Base-by-base conservation (phyloP, 805 yeast species). In the Vanderwaltozyma polyspora region DNA sequence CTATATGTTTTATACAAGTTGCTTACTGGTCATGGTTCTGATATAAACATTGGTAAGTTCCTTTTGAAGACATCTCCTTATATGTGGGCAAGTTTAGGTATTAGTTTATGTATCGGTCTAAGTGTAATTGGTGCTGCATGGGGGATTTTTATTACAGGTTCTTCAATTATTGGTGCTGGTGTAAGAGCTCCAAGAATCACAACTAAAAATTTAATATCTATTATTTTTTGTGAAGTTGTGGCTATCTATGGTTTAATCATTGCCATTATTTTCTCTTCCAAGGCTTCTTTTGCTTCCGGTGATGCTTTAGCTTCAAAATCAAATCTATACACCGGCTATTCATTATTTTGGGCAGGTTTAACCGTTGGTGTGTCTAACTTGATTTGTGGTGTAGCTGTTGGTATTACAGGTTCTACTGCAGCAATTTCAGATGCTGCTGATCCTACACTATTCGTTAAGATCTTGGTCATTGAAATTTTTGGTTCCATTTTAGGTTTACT, bases 371-470 rank as follows among this genome's bases (percentile, higher is more conserved):
- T 83, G 22, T 77, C 93, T 51, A 91, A 91, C 62, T 72, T 91
- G 58, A 79, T 91, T 39, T 91, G 98, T 70, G 98, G 98, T 66
- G 68, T 91, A 36, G 89, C 95, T 3, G 98, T 91, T 32, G 98
- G 98, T 43, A 71, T 91, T 41, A 91, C 98, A 12, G 98, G 98
- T 32, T 79, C 97, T 18, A 91, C 96, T n/a, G 98, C 97, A 24
- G 98, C 98, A 27, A 74, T 91, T 41, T 76, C 94, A 29, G 98
- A 91, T 63, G 98, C 98, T 21, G 96, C 98, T 9, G 96, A 91
- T 64, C 76, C 95, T 17, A 72, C 95, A 4, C 67, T 91, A 45
- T 91, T 91, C 51, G 98, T 91, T 43, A 91, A 91, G 64, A 91
- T 91, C 40, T 74, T 91, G 52, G 98, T 91, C 42, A 80, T 91